A percentile compares a stretch with the other conserved stretches of the same genome.
Evolutionary conservation across 768 basidiomycete genomes (phyloP).

Genomic region (Arthromyces matolae): DNA sequence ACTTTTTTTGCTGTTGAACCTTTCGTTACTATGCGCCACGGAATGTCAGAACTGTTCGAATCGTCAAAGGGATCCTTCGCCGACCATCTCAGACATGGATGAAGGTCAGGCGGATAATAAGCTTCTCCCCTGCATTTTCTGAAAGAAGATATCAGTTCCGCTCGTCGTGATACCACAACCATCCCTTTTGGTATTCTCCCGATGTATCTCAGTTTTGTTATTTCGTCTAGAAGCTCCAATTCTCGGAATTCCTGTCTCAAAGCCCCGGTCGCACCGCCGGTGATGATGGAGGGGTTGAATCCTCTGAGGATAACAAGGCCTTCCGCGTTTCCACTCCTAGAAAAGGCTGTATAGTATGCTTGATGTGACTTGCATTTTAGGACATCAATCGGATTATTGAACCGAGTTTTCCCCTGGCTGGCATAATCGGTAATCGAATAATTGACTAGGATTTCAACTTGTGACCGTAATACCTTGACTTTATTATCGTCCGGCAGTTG

Average conservation of each 20-base stretch:
- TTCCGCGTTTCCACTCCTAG: background rate
- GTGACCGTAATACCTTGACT: background rate
- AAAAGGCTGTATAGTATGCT: background rate
- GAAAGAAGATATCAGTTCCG: background rate
- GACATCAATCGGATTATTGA: background rate
- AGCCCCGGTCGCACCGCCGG: background rate
- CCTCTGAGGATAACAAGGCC: background rate
- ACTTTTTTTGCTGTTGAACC: background rate
- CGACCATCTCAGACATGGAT: background rate
- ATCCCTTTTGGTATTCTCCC: background rate
- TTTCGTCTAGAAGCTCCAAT: no score
- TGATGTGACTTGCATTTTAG: background rate
- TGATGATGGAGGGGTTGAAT: background rate
- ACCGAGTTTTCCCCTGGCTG: background rate
- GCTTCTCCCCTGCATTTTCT: background rate
- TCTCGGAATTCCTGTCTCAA: no score
- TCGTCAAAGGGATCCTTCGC: background rate
- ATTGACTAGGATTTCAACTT: background rate
- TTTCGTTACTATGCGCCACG: background rate
- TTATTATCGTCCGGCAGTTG: background rate
- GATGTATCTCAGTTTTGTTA: background rate
- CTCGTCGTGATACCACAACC: background rate
- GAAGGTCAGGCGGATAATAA: background rate
- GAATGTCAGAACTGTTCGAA: background rate
- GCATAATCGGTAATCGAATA: background rate